Percentiles rank a stretch among this genome's conserved stretches.
Evolutionary conservation across 495 filamentous ascomycete species (phyloP).

Genomic region (Penicillium dipodomyicola): DNA sequence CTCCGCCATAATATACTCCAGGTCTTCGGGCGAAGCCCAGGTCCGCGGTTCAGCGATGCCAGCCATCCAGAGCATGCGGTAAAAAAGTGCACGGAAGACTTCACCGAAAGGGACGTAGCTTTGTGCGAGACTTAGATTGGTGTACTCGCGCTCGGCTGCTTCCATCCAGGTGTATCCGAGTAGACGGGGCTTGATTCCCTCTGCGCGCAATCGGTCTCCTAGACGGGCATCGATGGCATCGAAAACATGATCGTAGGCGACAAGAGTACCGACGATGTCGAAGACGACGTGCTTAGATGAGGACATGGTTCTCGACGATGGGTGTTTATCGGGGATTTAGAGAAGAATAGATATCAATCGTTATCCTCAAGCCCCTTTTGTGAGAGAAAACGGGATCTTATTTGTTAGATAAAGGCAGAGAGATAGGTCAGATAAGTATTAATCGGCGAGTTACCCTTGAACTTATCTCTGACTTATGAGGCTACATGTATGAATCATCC

Average conservation of each 20-base stretch:
- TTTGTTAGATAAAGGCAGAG: background rate
- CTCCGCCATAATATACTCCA: conserved; percentile 24
- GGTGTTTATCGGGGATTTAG: conserved; percentile 1
- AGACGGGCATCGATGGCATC: conserved; percentile 30
- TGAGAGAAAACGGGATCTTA: background rate
- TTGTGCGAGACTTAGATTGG: conserved; percentile 37
- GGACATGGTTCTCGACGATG: conserved; percentile 13
- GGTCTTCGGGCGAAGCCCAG: conserved; percentile 35
- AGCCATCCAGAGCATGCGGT: conserved; percentile 34
- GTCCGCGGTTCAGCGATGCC: conserved; percentile 30
- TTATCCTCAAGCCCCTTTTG: background rate
- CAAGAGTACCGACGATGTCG: conserved; percentile 42
- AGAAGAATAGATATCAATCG: background rate
- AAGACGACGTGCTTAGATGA: conserved; percentile 40
- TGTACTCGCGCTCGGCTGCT: conserved; percentile 44
- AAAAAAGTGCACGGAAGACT: conserved; percentile 38
- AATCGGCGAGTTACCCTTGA: background rate
- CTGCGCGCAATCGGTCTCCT: conserved; percentile 34
- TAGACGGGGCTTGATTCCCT: conserved; percentile 33
- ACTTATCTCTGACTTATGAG: background rate
- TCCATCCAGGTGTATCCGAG: conserved; percentile 43
- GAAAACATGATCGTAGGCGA: conserved; percentile 34
- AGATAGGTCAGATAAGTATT: background rate
- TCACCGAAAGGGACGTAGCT: conserved; percentile 30
- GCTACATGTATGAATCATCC: background rate